A percentile compares a stretch with the other conserved stretches of the same genome.
These are phyloP conservation scores for Pseudohalonectria lignicola DNA, from an alignment of 2,329 filamentous ascomycete genomes.

Conservation along the genomic window DNA sequence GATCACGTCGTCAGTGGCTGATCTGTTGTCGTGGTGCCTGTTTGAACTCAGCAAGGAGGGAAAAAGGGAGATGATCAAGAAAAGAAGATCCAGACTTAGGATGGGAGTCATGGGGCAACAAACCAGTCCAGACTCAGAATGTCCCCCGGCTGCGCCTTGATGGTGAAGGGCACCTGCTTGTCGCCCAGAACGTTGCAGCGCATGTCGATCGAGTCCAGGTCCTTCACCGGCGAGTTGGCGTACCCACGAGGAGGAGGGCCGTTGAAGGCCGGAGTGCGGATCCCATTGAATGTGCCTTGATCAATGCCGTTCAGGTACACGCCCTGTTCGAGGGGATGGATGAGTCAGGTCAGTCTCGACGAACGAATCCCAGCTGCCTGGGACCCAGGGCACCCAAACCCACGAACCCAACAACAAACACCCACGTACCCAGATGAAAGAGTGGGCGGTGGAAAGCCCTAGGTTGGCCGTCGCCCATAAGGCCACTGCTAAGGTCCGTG, in stretches of 20 bases:
- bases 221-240: conserved; percentile 25
- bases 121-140: conserved; percentile 24
- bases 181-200: conserved; percentile 27
- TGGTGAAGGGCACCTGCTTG: conserved; percentile 20
- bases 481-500: conserved; percentile 3
- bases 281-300: conserved; percentile 11
- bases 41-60: no score
- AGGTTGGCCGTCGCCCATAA: conserved; percentile 3
- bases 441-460: conserved; percentile 8
- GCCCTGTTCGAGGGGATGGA: conserved; percentile 5
- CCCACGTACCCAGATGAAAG: conserved; percentile 13
- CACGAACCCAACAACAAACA: no score
- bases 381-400: no score
- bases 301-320: conserved; percentile 13
- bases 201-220: conserved; percentile 23
- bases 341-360: no score
- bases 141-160: conserved; percentile 20
- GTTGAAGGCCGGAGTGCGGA: conserved; percentile 16
- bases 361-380: no score
- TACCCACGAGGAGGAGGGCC: conserved; percentile 21
- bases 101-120: no score
- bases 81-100: no score
- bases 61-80: no score
- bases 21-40: conserved; percentile 23
- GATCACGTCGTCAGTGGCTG: conserved; percentile 19